phyloP scores from a whole-genome alignment of 306 rosid genomes.

The Neltuma alba region DNA sequence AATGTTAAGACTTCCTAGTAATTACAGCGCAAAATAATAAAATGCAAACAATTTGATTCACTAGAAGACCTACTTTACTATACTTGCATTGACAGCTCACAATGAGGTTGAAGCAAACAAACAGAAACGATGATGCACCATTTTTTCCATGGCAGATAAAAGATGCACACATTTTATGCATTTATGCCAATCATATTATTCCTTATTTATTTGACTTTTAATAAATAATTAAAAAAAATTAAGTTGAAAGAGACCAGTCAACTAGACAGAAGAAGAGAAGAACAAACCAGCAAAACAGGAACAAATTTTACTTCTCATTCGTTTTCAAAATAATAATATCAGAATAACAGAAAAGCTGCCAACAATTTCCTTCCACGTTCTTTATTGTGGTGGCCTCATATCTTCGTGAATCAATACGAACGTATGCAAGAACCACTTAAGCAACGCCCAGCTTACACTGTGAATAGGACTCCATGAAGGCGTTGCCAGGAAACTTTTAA shows the following conservation, averaged over 20 bases:
- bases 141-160: conserved; percentile 12
- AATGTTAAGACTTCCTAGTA: conserved; percentile 27
- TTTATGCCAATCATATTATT: background rate
- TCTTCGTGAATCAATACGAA: conserved; percentile 16
- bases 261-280: conserved; percentile 7
- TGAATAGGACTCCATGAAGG: background rate
- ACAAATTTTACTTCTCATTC: background rate
- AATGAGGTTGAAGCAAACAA: conserved; percentile 16
- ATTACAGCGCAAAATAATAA: conserved; percentile 29
- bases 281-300: conserved; percentile 16
- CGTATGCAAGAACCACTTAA: background rate
- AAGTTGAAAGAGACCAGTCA: background rate
- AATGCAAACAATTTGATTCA: conserved; percentile 17
- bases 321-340: background rate
- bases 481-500: background rate
- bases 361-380: background rate
- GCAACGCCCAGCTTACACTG: background rate
- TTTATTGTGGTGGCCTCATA: conserved; percentile 3
- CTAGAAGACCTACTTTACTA: background rate
- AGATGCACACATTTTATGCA: conserved; percentile 22
- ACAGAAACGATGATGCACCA: conserved; percentile 8
- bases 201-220: background rate
- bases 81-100: conserved; percentile 22
- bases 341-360: conserved; percentile 7
- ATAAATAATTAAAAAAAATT: background rate